These are phyloP conservation scores for Penicillium angulare DNA, from an alignment of 495 filamentous ascomycete species.

Conservation along the genomic window DNA sequence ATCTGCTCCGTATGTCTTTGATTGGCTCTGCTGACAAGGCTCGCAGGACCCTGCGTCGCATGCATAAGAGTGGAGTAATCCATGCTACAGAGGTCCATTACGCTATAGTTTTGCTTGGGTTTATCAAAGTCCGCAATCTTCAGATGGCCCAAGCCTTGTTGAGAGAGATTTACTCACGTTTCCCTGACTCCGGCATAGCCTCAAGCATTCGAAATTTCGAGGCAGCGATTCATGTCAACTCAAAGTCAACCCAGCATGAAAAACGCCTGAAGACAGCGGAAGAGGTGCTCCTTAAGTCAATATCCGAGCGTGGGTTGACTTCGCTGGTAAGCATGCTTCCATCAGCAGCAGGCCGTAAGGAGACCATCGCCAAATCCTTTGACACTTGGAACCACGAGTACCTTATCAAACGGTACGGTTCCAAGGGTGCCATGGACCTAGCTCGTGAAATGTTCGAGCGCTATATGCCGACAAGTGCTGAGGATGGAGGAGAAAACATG, in stretches of 20 bases:
- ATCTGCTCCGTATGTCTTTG: conserved; percentile 68
- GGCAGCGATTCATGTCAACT: conserved; percentile 33
- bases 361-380: conserved; percentile 32
- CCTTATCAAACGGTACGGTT: conserved; percentile 62
- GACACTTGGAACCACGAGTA: conserved; percentile 53
- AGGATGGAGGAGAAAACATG: too few species aligned
- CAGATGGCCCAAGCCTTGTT: conserved; percentile 53
- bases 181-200: conserved; percentile 41
- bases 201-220: conserved; percentile 49
- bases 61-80: conserved; percentile 57
- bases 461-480: conserved; percentile 33
- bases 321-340: conserved; percentile 26
- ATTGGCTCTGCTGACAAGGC: conserved; percentile 63
- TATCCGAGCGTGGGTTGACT: conserved; percentile 26
- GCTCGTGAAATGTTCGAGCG: conserved; percentile 57
- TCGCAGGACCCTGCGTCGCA: conserved; percentile 56
- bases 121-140: conserved; percentile 47
- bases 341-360: conserved; percentile 8
- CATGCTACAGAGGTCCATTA: conserved; percentile 68
- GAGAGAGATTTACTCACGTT: conserved; percentile 48
- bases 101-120: conserved; percentile 69
- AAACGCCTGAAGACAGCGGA: neutral
- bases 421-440: conserved; percentile 50
- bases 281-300: neutral
- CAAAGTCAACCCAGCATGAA: conserved; percentile 13